Base-by-base conservation (phyloP, 2,329 filamentous ascomycete species). In the Colletotrichum scovillei region DNA sequence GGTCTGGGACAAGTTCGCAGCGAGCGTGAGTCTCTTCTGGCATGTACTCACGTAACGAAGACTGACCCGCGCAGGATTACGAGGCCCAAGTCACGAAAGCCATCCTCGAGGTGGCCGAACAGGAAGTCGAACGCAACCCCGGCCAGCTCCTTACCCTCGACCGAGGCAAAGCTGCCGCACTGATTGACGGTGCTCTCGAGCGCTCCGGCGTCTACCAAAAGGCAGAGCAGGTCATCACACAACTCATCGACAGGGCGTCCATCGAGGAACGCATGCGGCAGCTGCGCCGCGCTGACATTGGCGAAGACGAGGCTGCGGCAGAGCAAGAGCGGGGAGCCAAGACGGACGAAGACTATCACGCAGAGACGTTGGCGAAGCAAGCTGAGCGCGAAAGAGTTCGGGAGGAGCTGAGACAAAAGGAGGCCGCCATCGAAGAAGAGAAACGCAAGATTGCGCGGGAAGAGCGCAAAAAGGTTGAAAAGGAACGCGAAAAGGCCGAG, bases 151-250 rank as follows among this genome's bases (percentile, higher is more conserved):
- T 96, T 4, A 92, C 92, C 19, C 89, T 94, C 63, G 93, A 95
- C 78, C 91, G 92, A 22, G 87, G 90, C 72, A 94, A 95, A 80
- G 92, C 93, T 4, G 91, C 92, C 1, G 90, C 93, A 0, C 88
- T 97, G 5, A 92, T 95, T 53, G 93, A 95, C 80, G 94, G 94
- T 69, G 93, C 93, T 1, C 89, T 94, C 22, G 93, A 95, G 78
- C 90, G 94, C 74, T 92, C 91, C 24, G 92, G 93, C 30, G 90
- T 95, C 32, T 97, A 96, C 78, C 90, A 92, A 73, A 90, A 90
- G 76, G 93, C 92, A 0, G 90, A 94, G 77, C 86, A 88, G 8
- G 89, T 92, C 63, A 91, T 75, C 62, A 89, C 91, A 73, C 85
- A 88, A 32, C 86, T 95, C 72, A 93, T 96, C 71, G 90, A 94